Percentiles rank a stretch among this genome's conserved stretches.
These are phyloP conservation scores for Xanthoparmelia taractica DNA, from an alignment of 495 filamentous ascomycete species.

Conservation along the genomic window DNA sequence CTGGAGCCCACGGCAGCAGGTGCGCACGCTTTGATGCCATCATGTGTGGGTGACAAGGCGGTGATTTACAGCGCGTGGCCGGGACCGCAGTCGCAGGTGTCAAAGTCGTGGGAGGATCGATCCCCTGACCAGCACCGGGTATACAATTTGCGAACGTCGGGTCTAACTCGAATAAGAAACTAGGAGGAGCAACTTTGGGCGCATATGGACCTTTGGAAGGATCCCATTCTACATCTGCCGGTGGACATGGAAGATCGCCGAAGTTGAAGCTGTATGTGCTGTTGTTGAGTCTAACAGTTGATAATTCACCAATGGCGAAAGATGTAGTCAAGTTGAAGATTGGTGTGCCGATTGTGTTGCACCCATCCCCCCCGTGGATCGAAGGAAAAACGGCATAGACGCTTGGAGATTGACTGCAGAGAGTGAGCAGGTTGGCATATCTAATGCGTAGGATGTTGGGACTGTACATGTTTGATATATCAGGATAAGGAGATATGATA, in stretches of 20 bases:
- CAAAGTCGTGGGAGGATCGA: slow-evolving; percentile 12
- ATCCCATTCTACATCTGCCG: slow-evolving; percentile 10
- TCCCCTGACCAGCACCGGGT: background rate
- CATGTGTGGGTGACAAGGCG: background rate
- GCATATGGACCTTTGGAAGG: slow-evolving; percentile 1
- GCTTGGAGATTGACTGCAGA: slow-evolving; percentile 1
- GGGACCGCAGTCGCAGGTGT: background rate
- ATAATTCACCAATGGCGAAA: slow-evolving; percentile 11
- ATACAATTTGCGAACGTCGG: slow-evolving; percentile 11
- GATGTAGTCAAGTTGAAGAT: slow-evolving; percentile 9
- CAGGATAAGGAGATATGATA: background rate
- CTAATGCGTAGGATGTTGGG: background rate
- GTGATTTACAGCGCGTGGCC: background rate
- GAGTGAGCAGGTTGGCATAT: background rate
- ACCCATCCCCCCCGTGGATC: slow-evolving; percentile 6
- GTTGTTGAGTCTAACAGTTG: slow-evolving; percentile 12
- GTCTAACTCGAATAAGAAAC: slow-evolving; percentile 12
- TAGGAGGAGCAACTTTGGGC: slow-evolving; percentile 14
- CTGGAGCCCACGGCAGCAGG: background rate
- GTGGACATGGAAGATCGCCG: slow-evolving; percentile 18
- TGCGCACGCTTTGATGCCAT: background rate
- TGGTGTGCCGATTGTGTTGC: slow-evolving; percentile 3
- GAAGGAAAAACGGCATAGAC: slow-evolving; percentile 12
- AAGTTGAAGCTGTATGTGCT: slow-evolving; percentile 20
- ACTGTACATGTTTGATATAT: background rate